A percentile compares a stretch with the other conserved stretches of the same genome.
These are phyloP conservation scores for Chalciporus sp. DNA, from an alignment of 1,284 basidiomycete species.

Conservation along the genomic window DNA sequence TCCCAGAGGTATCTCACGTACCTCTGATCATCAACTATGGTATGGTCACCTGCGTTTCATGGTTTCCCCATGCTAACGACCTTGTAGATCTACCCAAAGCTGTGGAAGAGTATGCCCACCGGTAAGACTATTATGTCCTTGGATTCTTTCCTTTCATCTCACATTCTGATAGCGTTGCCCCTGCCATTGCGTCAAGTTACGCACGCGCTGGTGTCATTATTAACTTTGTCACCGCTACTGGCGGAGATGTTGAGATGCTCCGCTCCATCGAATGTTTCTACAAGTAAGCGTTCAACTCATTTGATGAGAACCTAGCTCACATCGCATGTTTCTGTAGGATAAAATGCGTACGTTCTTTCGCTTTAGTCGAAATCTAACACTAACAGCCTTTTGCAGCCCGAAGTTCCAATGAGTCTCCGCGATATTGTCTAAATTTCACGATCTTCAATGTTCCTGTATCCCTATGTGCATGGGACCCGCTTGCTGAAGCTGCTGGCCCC, in stretches of 20 bases:
- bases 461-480: conserved; percentile 49
- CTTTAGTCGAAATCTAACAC: not conserved
- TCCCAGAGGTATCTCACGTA: conserved; percentile 85
- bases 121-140: conserved; percentile 46
- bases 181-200: conserved; percentile 79
- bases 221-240: conserved; percentile 95
- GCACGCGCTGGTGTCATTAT: conserved; percentile 86
- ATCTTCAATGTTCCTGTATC: conserved; percentile 68
- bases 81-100: conserved; percentile 85
- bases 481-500: conserved; percentile 21
- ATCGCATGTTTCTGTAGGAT: conserved; percentile 51
- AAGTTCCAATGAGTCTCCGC: conserved; percentile 85
- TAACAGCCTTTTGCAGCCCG: conserved; percentile 57
- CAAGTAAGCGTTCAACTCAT: conserved; percentile 53
- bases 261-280: conserved; percentile 97
- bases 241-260: conserved; percentile 97
- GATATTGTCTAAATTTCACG: conserved; percentile 70
- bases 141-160: conserved; percentile 4
- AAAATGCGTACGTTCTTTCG: conserved; percentile 73
- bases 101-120: conserved; percentile 94
- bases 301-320: conserved; percentile 11
- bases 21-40: conserved; percentile 93
- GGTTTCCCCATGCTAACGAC: conserved; percentile 10
- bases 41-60: conserved; percentile 31
- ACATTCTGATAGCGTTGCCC: conserved; percentile 59